Conservation (phyloP, 768 basidiomycete genomes). For the Trametes elegans region DNA sequence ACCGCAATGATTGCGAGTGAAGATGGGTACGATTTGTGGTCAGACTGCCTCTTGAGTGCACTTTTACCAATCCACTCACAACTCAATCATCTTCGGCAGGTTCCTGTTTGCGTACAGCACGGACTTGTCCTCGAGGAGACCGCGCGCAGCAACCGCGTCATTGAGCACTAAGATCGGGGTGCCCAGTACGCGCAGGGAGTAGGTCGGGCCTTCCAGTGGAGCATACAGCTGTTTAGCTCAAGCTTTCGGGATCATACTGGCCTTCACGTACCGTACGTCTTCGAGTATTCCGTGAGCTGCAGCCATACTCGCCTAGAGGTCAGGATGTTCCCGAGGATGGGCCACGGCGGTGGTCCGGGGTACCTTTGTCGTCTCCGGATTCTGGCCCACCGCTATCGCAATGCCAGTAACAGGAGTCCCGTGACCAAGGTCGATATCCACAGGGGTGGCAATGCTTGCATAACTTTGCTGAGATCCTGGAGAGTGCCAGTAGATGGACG, state of each 20-base stretch:
- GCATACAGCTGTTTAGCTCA: no score
- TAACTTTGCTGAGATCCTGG: no score
- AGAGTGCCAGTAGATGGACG: no score
- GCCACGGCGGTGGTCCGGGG: not conserved
- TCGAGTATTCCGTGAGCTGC: not conserved
- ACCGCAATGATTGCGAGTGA: not conserved
- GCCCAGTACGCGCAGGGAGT: constrained; percentile 24
- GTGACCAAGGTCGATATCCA: no score
- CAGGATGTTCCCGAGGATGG: not conserved
- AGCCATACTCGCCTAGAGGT: not conserved
- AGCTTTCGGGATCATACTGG: no score
- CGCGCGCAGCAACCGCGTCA: constrained; percentile 26
- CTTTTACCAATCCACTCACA: not conserved
- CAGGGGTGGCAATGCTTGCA: no score
- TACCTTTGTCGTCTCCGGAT: no score
- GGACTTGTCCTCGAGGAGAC: constrained; percentile 30
- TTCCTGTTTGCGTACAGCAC: constrained; percentile 28
- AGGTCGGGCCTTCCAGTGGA: not conserved
- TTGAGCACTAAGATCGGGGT: constrained; percentile 29
- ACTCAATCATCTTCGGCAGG: constrained; percentile 9
- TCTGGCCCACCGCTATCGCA: no score
- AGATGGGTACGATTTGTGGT: not conserved
- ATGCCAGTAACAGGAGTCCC: no score
- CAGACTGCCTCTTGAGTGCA: no score
- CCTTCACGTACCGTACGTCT: not conserved